These are phyloP conservation scores for Tarenaya hassleriana DNA, from an alignment of 345 rosid species.

Conservation along the genomic window DNA sequence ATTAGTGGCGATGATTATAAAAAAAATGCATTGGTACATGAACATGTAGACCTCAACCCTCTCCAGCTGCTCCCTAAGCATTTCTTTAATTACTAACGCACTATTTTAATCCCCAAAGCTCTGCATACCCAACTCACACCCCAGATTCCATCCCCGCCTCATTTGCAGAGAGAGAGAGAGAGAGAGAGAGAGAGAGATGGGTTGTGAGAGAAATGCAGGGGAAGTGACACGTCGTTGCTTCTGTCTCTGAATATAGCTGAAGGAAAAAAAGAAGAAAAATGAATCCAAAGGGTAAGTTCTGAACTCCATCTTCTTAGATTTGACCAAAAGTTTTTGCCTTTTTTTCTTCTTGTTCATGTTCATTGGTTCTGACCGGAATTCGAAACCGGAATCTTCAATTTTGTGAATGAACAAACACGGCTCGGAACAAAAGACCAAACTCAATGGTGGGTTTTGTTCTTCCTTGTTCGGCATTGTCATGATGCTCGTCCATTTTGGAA, in stretches of 20 bases:
- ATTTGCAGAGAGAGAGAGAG: conserved; percentile 28
- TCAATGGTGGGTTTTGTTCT: not conserved
- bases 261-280: conserved; percentile 18
- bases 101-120: conserved; percentile 27
- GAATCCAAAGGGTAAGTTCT: conserved; percentile 27
- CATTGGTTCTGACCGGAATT: conserved; percentile 10
- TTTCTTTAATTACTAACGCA: conserved; percentile 33
- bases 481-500: too few relatives aligned
- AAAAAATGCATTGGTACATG: conserved; percentile 23
- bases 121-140: conserved; percentile 52
- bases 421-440: conserved; percentile 14
- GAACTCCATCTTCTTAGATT: conserved; percentile 21
- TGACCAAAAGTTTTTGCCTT: conserved; percentile 17
- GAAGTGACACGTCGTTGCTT: conserved; percentile 26
- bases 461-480: conserved; percentile 5
- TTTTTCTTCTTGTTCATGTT: conserved; percentile 13
- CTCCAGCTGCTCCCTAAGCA: conserved; percentile 39
- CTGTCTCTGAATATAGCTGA: conserved; percentile 28
- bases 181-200: conserved; percentile 10
- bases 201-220: conserved; percentile 21
- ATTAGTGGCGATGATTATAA: conserved; percentile 32
- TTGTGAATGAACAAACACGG: conserved; percentile 19
- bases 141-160: conserved; percentile 40
- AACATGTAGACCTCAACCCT: conserved; percentile 27
- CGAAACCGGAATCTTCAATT: conserved; percentile 12